Evolutionary conservation across 2,329 filamentous ascomycete genomes (phyloP).

Genomic region (Apiospora rasikravindrae): DNA sequence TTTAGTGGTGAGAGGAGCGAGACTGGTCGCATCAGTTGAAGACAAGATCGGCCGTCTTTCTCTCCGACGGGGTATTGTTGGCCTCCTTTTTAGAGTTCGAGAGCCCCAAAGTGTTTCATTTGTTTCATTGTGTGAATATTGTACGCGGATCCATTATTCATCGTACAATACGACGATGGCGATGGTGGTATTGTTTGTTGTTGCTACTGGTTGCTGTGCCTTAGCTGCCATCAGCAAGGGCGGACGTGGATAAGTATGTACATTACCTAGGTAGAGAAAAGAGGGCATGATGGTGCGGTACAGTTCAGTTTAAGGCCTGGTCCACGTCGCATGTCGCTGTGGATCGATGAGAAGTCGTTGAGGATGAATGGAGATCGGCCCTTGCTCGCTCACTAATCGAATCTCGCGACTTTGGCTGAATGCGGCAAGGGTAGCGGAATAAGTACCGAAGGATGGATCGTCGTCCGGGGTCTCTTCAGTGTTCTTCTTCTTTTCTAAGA

Average conservation of each 20-base stretch:
- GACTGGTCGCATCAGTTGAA: neutral
- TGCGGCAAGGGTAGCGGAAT: conserved; percentile 17
- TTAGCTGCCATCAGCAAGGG: neutral
- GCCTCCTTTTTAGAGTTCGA: neutral
- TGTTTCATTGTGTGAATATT: neutral
- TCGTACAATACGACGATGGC: neutral
- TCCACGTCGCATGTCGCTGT: neutral
- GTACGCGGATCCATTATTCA: neutral
- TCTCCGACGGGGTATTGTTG: neutral
- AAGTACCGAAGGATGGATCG: neutral
- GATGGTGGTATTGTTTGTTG: neutral
- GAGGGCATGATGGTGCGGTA: neutral
- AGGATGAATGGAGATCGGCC: neutral
- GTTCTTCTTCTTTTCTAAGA: neutral
- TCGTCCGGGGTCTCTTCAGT: neutral
- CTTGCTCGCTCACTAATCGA: neutral
- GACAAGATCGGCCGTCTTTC: neutral
- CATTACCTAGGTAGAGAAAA: too few species aligned
- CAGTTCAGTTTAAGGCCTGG: neutral
- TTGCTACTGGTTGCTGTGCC: neutral
- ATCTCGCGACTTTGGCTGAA: conserved; percentile 20
- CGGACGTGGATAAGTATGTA: neutral
- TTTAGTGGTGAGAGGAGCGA: neutral
- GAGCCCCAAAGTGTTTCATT: conserved; percentile 1
- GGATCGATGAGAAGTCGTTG: neutral